A percentile compares a stretch with the other conserved stretches of the same genome.
phyloP scores from a whole-genome alignment of 208 protist species.

The Trypanosoma congolense region DNA sequence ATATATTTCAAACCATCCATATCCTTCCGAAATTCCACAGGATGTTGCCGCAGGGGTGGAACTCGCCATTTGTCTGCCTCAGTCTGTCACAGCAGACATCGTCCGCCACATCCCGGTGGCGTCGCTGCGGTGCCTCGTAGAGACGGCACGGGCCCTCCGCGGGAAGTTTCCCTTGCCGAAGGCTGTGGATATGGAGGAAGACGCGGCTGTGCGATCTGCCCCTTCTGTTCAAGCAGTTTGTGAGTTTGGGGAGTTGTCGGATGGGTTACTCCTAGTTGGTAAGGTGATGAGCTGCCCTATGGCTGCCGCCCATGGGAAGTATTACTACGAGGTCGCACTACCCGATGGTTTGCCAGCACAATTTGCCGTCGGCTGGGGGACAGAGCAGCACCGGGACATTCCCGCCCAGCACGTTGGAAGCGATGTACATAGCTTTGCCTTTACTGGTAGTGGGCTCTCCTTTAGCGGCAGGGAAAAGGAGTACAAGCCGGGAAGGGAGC shows the following conservation, averaged over 20 bases:
- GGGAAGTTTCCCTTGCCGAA: conserved; percentile 46
- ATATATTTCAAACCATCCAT: conserved; percentile 27
- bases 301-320: conserved; percentile 35
- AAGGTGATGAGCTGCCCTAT: conserved; percentile 73
- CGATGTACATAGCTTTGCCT: conserved; percentile 81
- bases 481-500: conserved; percentile 66
- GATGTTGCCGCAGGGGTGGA: conserved; percentile 81
- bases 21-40: conserved; percentile 36
- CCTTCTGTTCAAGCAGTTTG: conserved; percentile 45
- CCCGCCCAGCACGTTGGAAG: conserved; percentile 85
- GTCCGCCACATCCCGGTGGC: conserved; percentile 61
- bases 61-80: conserved; percentile 52
- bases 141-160: conserved; percentile 57
- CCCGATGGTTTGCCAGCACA: conserved; percentile 60
- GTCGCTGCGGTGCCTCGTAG: conserved; percentile 76
- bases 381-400: conserved; percentile 65
- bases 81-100: conserved; percentile 23
- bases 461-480: conserved; percentile 66
- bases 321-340: conserved; percentile 85
- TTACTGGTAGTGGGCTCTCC: conserved; percentile 71
- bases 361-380: conserved; percentile 88
- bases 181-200: conserved; percentile 45
- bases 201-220: conserved; percentile 15
- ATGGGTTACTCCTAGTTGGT: conserved; percentile 73
- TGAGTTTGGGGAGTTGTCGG: conserved; percentile 73